These are phyloP conservation scores for Inonotus obliquus DNA, from an alignment of 1,284 basidiomycete species.

Conservation along the genomic window DNA sequence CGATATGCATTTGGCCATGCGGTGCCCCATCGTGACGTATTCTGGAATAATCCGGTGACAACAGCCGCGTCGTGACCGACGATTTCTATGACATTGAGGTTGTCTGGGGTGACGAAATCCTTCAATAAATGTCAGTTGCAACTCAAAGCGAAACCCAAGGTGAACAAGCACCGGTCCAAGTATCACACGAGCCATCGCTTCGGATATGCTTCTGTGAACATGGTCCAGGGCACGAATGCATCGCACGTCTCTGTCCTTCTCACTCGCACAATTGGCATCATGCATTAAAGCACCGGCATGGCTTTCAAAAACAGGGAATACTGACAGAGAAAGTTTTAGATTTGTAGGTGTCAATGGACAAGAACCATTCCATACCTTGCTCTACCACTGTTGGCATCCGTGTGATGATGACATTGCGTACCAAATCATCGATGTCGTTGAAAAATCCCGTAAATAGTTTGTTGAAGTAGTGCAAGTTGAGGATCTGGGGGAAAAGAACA, in stretches of 20 bases:
- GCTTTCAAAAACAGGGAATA: neutral
- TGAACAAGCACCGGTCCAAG: neutral
- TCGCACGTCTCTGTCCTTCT: neutral
- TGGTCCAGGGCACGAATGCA: neutral
- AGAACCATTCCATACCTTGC: neutral
- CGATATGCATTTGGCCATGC: neutral
- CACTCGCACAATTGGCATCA: no score
- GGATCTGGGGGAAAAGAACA: neutral
- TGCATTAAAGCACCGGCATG: neutral
- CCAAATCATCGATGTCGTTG: constrained; percentile 1
- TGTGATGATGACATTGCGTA: neutral
- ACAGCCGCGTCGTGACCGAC: neutral
- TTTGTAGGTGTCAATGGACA: neutral
- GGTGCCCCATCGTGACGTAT: constrained; percentile 1
- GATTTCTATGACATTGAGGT: neutral
- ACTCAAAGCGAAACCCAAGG: neutral
- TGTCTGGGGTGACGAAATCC: constrained; percentile 3
- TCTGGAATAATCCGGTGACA: constrained; percentile 2
- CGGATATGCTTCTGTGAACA: neutral
- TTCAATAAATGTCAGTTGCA: neutral
- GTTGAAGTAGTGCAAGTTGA: constrained; percentile 4
- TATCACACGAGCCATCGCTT: constrained; percentile 2
- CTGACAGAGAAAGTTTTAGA: neutral
- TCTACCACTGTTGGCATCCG: constrained; percentile 6
- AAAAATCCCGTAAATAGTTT: neutral